These are phyloP conservation scores for Lentinula detonsa DNA, from an alignment of 768 basidiomycete genomes.

Conservation along the genomic window DNA sequence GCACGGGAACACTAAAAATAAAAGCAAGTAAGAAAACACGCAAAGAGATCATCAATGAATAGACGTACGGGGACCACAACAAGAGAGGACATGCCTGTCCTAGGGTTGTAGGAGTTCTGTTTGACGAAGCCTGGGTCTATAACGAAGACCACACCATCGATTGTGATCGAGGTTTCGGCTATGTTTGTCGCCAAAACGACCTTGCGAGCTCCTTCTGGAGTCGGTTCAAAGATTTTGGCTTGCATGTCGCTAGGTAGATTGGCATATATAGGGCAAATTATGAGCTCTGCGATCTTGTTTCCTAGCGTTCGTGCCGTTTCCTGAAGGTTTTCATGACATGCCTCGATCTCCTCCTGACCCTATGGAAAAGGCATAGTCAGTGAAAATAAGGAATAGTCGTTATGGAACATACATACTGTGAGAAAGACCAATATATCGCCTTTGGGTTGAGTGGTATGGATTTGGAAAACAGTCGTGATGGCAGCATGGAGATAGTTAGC, in stretches of 20 bases:
- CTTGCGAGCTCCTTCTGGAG: constrained; percentile 92
- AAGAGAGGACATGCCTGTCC: constrained; percentile 97
- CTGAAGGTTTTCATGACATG: constrained; percentile 91
- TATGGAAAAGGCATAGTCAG: constrained; percentile 19
- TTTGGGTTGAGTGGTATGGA: constrained; percentile 96
- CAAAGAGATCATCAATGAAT: neutral
- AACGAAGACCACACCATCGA: constrained; percentile 98
- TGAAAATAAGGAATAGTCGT: neutral
- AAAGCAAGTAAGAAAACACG: neutral
- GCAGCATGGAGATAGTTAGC: constrained; percentile 98
- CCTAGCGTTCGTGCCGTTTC: constrained; percentile 94
- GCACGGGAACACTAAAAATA: constrained; percentile 83
- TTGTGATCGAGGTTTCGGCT: constrained; percentile 99
- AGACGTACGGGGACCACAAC: constrained; percentile 82
- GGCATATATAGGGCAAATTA: constrained; percentile 97
- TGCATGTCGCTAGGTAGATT: constrained; percentile 99
- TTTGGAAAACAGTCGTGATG: constrained; percentile 98
- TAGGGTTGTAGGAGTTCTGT: constrained; percentile 97
- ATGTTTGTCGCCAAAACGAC: constrained; percentile 99
- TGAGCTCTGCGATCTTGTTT: constrained; percentile 91
- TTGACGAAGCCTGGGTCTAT: constrained; percentile 99
- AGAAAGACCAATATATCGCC: constrained; percentile 98
- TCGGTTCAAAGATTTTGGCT: constrained; percentile 98
- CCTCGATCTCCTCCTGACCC: constrained; percentile 99
- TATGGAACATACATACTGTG: constrained; percentile 56